Evolutionary conservation across 352 stramenopile species (phyloP).

Genomic region (Phytopythium chamaehyphon): DNA sequence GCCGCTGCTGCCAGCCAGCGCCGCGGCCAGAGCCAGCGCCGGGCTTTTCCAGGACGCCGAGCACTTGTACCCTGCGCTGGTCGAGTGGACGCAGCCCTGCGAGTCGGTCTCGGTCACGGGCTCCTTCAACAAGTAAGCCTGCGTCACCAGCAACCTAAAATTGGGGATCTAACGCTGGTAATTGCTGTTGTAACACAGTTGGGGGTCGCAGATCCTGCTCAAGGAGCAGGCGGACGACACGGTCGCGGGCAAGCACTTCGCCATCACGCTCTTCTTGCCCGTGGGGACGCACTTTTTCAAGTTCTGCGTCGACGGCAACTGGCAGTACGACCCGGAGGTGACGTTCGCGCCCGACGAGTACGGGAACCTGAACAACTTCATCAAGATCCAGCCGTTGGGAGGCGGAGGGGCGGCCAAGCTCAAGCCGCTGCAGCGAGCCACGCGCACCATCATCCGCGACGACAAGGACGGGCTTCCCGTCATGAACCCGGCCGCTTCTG

Average conservation of each 20-base stretch:
- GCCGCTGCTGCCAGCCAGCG: conserved; percentile 2
- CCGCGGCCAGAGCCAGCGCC: conserved; percentile 12
- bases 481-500: conserved; percentile 68
- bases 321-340: conserved; percentile 83
- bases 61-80: conserved; percentile 46
- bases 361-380: conserved; percentile 88
- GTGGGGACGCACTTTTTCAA: conserved; percentile 75
- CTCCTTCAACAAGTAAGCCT: conserved; percentile 75
- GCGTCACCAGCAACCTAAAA: neutral
- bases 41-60: conserved; percentile 40
- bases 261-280: conserved; percentile 55
- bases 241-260: conserved; percentile 12
- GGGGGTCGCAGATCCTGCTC: conserved; percentile 73
- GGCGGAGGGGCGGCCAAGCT: conserved; percentile 25
- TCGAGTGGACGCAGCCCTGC: conserved; percentile 57
- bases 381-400: conserved; percentile 38
- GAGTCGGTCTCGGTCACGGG: conserved; percentile 64
- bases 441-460: conserved; percentile 72
- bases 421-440: conserved; percentile 49
- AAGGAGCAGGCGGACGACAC: conserved; percentile 21
- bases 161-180: neutral
- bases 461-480: conserved; percentile 38
- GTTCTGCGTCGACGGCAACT: conserved; percentile 72
- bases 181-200: too few species aligned
- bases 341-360: conserved; percentile 79